Evolutionary conservation across 495 filamentous ascomycete species (phyloP), one percentile per base, ranked within the genome.

Genomic region (Rusavskia elegans): DNA sequence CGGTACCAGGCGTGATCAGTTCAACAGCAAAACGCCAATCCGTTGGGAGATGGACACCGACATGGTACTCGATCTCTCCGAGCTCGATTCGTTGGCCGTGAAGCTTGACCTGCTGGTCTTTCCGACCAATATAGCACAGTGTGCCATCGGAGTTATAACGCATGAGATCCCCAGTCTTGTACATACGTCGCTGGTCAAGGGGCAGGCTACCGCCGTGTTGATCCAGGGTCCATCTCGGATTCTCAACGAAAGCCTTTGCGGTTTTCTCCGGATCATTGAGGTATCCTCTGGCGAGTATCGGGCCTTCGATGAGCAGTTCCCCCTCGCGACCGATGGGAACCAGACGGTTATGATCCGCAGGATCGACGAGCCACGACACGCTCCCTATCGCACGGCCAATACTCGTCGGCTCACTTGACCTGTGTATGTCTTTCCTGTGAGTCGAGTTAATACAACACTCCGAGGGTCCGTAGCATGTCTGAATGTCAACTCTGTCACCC

Each of bases 1-100:
- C 23, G 60, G 61, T 19, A 61, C 59, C 57, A 20, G 67, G 69
- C 1, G 59, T 59, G 29, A 74, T 65, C 4, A 74, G 56, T 29
- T 74, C 72, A 36, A 73, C 67, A 20, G 63, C 69, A 2, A 68
- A 66, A 44, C 70, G 65, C 7, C 64, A 64, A 10, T 63, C 58
- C 7, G 60, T 49, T 10, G 66, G 66, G 4, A 71, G 60, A 27
- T 61, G 53, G 11, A 11, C 8, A 19, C 20, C 17, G 2, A 73
- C 57, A 45, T 80, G 74, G 51, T 78, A 72, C 61, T 85, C 81
- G 48, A 85, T 75, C 53, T 85, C 81, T 19, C 72, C 76, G 10
- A 84, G 62, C 51, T 85, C 81, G 52, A 85, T 75, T 5, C 81
- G 69, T 55, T 82, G 78, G 2, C 81, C 81, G 19, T 77, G 74